A percentile compares a stretch with the other conserved stretches of the same genome.
These are phyloP conservation scores for Chytridium lagenaria DNA, from an alignment of 371 early-diverging fungal species.

Conservation along the genomic window DNA sequence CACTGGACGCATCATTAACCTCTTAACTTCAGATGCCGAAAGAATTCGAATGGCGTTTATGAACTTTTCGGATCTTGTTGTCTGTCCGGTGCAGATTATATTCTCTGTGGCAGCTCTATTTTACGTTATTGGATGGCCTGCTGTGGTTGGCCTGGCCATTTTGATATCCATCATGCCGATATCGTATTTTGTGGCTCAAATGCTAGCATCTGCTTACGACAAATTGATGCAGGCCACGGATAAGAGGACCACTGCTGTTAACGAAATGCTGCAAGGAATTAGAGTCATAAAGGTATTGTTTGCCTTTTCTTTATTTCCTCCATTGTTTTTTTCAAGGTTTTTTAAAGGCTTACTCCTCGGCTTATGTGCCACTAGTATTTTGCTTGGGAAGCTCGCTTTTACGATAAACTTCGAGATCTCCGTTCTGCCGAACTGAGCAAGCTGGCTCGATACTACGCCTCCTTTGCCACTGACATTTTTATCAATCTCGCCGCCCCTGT, in stretches of 20 bases:
- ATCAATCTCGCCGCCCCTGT: constrained; percentile 31
- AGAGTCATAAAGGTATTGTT: constrained; percentile 45
- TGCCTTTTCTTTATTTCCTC: neutral
- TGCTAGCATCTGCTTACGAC: neutral
- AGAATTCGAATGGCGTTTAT: constrained; percentile 24
- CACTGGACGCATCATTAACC: constrained; percentile 40
- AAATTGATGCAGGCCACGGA: neutral
- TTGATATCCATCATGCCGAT: neutral
- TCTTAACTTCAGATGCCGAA: constrained; percentile 26
- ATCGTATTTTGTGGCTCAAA: neutral
- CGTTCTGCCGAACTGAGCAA: constrained; percentile 44
- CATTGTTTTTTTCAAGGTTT: neutral
- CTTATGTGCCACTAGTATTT: constrained; percentile 34
- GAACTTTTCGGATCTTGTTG: constrained; percentile 24
- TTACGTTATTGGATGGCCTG: constrained; percentile 43
- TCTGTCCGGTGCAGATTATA: constrained; percentile 26
- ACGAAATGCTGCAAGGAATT: constrained; percentile 51
- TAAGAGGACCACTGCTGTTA: neutral
- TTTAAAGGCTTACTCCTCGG: neutral
- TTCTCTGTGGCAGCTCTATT: constrained; percentile 32
- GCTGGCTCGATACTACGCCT: neutral
- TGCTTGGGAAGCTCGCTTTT: constrained; percentile 56
- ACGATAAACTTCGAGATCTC: constrained; percentile 44
- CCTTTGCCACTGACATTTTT: neutral
- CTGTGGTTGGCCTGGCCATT: constrained; percentile 39